Evolutionary conservation across 495 filamentous ascomycete species (phyloP).

Genomic region (Penicillium herquei): DNA sequence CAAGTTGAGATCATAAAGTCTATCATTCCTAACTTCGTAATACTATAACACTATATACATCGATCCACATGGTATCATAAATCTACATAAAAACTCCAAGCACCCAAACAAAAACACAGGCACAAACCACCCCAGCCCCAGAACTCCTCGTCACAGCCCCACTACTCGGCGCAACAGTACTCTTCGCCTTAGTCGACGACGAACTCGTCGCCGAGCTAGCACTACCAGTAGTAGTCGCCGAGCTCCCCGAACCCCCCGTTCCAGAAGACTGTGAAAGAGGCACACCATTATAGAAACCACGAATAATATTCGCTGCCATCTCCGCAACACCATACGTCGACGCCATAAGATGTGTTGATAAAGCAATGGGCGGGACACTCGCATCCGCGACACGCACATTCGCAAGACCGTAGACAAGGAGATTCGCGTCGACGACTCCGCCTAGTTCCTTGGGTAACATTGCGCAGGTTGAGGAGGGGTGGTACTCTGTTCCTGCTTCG

Average conservation of each 20-base stretch:
- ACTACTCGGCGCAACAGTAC: too few species aligned
- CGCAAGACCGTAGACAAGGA: slow-evolving; percentile 47
- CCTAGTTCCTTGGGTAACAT: slow-evolving; percentile 49
- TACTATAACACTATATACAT: too few species aligned
- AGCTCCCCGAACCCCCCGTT: too few species aligned
- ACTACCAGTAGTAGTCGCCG: not conserved
- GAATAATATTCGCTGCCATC: slow-evolving; percentile 30
- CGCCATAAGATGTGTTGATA: slow-evolving; percentile 51
- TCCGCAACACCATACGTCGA: slow-evolving; percentile 52
- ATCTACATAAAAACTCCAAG: too few species aligned
- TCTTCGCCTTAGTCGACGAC: too few species aligned
- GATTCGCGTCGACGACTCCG: slow-evolving; percentile 48
- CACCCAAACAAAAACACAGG: too few species aligned
- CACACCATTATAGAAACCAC: slow-evolving; percentile 6
- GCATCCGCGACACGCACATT: slow-evolving; percentile 54
- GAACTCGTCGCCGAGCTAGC: not conserved
- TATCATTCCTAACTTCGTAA: too few species aligned
- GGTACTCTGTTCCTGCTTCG: slow-evolving; percentile 37
- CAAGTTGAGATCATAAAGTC: too few species aligned
- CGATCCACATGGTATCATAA: too few species aligned
- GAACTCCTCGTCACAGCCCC: too few species aligned
- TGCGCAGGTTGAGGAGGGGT: slow-evolving; percentile 50
- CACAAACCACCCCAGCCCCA: too few species aligned
- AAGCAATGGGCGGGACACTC: slow-evolving; percentile 43
- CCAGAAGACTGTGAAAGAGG: not conserved